A percentile compares a stretch with the other conserved stretches of the same genome.
Conservation (phyloP, 495 filamentous ascomycete genomes). For the Aspergillus cavernicola region DNA sequence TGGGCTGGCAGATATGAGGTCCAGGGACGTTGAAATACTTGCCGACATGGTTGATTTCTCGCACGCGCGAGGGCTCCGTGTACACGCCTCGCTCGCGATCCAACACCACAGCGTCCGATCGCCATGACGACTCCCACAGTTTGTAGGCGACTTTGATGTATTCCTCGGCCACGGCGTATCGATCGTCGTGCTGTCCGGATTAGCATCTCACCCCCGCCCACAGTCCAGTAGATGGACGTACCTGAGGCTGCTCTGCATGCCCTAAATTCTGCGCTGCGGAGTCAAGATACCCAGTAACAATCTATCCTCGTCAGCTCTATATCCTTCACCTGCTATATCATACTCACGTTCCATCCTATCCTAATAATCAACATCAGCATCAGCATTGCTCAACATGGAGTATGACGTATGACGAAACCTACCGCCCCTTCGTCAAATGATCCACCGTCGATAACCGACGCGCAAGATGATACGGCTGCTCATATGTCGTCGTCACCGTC, state of each 20-base stretch:
- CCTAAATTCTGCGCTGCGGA: conserved; percentile 62
- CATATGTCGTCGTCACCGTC: conserved; percentile 66
- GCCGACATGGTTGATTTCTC: conserved; percentile 63
- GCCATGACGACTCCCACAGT: conserved; percentile 66
- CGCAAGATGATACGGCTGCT: conserved; percentile 67
- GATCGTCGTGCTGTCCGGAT: conserved; percentile 57
- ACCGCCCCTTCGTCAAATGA: conserved; percentile 62
- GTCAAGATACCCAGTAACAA: conserved; percentile 67
- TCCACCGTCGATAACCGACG: conserved; percentile 62
- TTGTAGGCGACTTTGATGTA: conserved; percentile 69
- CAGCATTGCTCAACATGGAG: background rate
- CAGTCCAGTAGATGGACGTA: conserved; percentile 9
- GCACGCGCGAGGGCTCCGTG: conserved; percentile 54
- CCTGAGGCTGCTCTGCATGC: conserved; percentile 46
- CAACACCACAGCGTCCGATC: conserved; percentile 59
- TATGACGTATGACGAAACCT: conserved; percentile 9
- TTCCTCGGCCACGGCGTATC: conserved; percentile 64
- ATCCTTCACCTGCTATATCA: background rate
- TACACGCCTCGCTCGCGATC: conserved; percentile 55
- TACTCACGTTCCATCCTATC: conserved; percentile 56
- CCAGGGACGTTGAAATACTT: conserved; percentile 64
- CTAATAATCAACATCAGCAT: conserved; percentile 10
- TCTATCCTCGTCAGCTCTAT: conserved; percentile 21
- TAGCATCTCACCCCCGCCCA: background rate
- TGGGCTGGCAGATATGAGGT: conserved; percentile 61